Evolutionary conservation across 2,329 filamentous ascomycete species (phyloP).

Genomic region (Coniochaeta pulveracea): DNA sequence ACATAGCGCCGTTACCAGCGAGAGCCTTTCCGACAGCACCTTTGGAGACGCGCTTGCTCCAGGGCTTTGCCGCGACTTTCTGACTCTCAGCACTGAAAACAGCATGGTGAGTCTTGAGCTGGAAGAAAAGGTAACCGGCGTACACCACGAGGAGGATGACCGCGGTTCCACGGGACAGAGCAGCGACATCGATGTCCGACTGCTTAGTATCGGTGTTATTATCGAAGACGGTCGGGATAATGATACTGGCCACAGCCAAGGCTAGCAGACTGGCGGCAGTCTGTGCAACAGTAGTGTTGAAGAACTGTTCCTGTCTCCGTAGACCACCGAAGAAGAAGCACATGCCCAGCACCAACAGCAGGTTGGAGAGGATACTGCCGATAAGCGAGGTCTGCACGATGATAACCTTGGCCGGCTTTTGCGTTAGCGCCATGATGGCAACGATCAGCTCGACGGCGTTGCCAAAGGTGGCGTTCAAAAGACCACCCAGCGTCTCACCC

Average conservation of each 20-base stretch:
- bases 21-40: slow-evolving; percentile 27
- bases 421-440: slow-evolving; percentile 67
- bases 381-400: slow-evolving; percentile 92
- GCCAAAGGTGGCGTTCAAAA: slow-evolving; percentile 84
- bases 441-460: slow-evolving; percentile 88
- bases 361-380: slow-evolving; percentile 82
- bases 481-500: slow-evolving; percentile 76
- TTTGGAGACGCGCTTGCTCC: slow-evolving; percentile 14
- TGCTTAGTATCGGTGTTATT: slow-evolving; percentile 26
- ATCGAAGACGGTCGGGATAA: slow-evolving; percentile 83
- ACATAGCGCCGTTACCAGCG: slow-evolving; percentile 25
- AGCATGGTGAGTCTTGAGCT: slow-evolving; percentile 71
- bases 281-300: slow-evolving; percentile 87
- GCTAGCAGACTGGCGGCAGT: slow-evolving; percentile 75
- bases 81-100: slow-evolving; percentile 74
- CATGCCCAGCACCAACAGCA: slow-evolving; percentile 82
- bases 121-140: slow-evolving; percentile 75
- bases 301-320: slow-evolving; percentile 69
- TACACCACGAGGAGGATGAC: slow-evolving; percentile 81
- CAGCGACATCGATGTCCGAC: slow-evolving; percentile 36
- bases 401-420: slow-evolving; percentile 50
- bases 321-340: slow-evolving; percentile 84
- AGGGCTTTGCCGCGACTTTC: slow-evolving; percentile 57
- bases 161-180: slow-evolving; percentile 60
- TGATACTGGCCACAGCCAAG: slow-evolving; percentile 67